Percentiles rank a stretch among this genome's conserved stretches.
phyloP scores from a whole-genome alignment of 495 filamentous ascomycete species.

The Gamarada debralockiae region DNA sequence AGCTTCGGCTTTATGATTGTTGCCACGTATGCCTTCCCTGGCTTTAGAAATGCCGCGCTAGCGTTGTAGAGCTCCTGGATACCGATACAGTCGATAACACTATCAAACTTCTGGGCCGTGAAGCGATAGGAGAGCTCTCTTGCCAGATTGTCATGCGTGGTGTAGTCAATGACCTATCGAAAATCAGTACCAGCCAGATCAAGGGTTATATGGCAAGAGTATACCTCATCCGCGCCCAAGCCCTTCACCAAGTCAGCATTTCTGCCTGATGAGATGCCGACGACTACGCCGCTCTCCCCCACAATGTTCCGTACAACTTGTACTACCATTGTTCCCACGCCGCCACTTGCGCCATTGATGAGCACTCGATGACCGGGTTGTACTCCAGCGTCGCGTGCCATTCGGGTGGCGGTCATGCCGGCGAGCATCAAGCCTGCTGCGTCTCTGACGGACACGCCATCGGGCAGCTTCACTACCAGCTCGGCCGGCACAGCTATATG shows the following conservation, averaged over 20 bases:
- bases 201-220: not conserved
- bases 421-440: conserved; percentile 31
- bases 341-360: conserved; percentile 36
- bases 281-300: conserved; percentile 35
- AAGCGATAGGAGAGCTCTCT: conserved; percentile 22
- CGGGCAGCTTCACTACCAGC: conserved; percentile 25
- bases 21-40: conserved; percentile 27
- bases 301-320: conserved; percentile 31
- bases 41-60: conserved; percentile 27
- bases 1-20: conserved; percentile 16
- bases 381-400: conserved; percentile 22
- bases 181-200: not conserved
- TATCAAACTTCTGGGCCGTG: conserved; percentile 27
- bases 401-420: conserved; percentile 29
- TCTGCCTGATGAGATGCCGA: conserved; percentile 34
- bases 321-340: conserved; percentile 32
- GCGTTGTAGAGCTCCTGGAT: conserved; percentile 28
- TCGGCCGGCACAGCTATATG: conserved; percentile 26
- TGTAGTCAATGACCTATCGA: conserved; percentile 1
- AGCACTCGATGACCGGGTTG: conserved; percentile 26
- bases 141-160: conserved; percentile 15
- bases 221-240: conserved; percentile 29
- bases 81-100: conserved; percentile 32
- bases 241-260: conserved; percentile 29
- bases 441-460: conserved; percentile 5